Base-by-base conservation (phyloP, 495 filamentous ascomycete genomes). In the Aspergillus kassunensis region DNA sequence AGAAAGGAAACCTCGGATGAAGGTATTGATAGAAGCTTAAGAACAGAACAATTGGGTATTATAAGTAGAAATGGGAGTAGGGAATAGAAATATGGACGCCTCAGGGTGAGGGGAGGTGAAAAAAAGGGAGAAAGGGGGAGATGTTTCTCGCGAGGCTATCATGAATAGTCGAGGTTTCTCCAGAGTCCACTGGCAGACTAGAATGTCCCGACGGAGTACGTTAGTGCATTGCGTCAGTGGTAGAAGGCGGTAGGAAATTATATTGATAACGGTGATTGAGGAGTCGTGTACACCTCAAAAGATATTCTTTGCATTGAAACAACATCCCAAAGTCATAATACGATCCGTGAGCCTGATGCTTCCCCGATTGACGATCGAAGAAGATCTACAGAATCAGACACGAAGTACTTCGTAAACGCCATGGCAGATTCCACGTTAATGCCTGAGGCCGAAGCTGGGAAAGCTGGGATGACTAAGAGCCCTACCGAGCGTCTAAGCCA, bases 401-500 rank as follows among this genome's bases (percentile, higher is more conserved):
- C n/a, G n/a, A n/a, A n/a, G n/a, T n/a, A n/a, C n/a, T n/a, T n/a
- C n/a, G n/a, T n/a, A n/a, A n/a, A n/a, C n/a, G n/a, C n/a, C n/a
- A n/a, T n/a, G n/a, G n/a, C n/a, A n/a, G n/a, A n/a, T n/a, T n/a
- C n/a, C n/a, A n/a, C n/a, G n/a, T 20, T 11, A 24, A 2, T 20
- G 42, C 42, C 42, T 45, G 20, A 36, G n/a, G 19, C 20, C 19
- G 7, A 31, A 9, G 24, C 24, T 27, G 24, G 4, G 9, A 27
- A 27, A 27, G 24, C 24, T 27, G 24, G 24, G 56, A 27, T 4
- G 9, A 9, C 24, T 27, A 9, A 9, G 56, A 62, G 53, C 63
- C 63, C 60, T 66, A 66, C 57, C 57, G 48, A 51, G 29, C 23
- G 30, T 19, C 18, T 50, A 56, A 57, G 44, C 21, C 49, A 49